Percentiles rank a stretch among this genome's conserved stretches.
Conservation (phyloP, 257 asterid species). For the Rauvolfia tetraphylla region DNA sequence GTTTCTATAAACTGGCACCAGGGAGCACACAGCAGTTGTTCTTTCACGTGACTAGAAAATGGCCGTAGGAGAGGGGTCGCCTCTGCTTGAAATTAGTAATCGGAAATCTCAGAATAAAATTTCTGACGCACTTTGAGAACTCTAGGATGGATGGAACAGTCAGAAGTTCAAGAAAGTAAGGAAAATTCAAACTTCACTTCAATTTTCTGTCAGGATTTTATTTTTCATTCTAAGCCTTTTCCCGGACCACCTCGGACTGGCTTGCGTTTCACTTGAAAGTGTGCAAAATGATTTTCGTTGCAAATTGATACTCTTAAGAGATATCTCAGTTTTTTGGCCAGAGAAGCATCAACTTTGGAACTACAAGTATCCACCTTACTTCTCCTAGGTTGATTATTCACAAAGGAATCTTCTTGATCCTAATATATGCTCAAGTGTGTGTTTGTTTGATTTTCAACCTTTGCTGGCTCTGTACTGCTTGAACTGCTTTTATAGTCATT, state of each 20-base stretch:
- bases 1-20: background rate
- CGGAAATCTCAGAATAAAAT: no score
- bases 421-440: background rate
- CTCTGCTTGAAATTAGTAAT: no score
- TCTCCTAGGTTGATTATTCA: background rate
- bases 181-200: no score
- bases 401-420: conserved; percentile 3
- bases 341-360: background rate
- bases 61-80: no score
- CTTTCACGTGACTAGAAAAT: no score
- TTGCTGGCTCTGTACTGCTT: conserved; percentile 23
- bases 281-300: background rate
- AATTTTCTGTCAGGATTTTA: no score
- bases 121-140: no score
- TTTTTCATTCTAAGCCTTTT: no score
- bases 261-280: background rate
- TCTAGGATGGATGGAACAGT: no score
- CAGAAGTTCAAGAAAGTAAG: no score
- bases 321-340: background rate
- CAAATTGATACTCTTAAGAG: background rate
- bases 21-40: no score
- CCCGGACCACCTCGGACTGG: no score
- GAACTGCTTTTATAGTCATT: conserved; percentile 18
- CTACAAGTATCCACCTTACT: background rate
- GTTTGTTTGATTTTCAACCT: background rate